phyloP scores from a whole-genome alignment of 345 rosid genomes.

The Euphorbia lathyris region DNA sequence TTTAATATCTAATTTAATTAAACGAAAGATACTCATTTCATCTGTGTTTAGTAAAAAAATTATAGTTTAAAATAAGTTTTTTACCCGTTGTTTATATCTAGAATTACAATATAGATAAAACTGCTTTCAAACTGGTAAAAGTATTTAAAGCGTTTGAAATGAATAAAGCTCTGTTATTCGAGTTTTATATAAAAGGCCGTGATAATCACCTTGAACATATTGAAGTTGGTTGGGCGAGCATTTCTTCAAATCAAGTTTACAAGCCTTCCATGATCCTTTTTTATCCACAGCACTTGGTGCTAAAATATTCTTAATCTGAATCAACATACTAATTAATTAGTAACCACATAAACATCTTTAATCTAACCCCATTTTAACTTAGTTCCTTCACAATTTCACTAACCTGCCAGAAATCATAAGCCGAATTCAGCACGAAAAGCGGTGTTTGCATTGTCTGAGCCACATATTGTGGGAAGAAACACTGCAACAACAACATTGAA shows the following conservation, averaged over 20 bases:
- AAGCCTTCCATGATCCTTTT: constrained; percentile 24
- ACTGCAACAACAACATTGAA: constrained; percentile 37
- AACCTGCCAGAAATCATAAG: constrained; percentile 99
- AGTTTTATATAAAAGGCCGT: too few relatives aligned
- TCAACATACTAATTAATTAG: too few relatives aligned
- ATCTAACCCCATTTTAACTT: too few relatives aligned
- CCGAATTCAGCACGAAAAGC: constrained; percentile 78
- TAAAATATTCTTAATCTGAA: constrained; percentile 31
- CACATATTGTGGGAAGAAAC: constrained; percentile 92
- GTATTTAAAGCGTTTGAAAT: too few relatives aligned
- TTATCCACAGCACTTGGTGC: constrained; percentile 30
- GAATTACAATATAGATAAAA: too few relatives aligned
- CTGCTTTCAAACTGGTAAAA: too few relatives aligned
- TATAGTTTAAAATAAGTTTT: too few relatives aligned
- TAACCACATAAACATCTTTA: not conserved
- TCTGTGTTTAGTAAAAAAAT: too few relatives aligned
- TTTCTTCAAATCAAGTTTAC: constrained; percentile 30
- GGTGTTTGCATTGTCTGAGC: constrained; percentile 69
- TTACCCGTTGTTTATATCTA: too few relatives aligned
- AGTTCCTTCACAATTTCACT: constrained; percentile 8
- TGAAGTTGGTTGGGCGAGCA: constrained; percentile 29
- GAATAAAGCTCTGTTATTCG: too few relatives aligned
- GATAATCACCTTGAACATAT: constrained; percentile 23
- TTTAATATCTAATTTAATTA: too few relatives aligned
- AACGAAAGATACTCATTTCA: too few relatives aligned